Conservation (phyloP, 768 basidiomycete species). For the button mushroom (Agaricus bisporus) region DNA sequence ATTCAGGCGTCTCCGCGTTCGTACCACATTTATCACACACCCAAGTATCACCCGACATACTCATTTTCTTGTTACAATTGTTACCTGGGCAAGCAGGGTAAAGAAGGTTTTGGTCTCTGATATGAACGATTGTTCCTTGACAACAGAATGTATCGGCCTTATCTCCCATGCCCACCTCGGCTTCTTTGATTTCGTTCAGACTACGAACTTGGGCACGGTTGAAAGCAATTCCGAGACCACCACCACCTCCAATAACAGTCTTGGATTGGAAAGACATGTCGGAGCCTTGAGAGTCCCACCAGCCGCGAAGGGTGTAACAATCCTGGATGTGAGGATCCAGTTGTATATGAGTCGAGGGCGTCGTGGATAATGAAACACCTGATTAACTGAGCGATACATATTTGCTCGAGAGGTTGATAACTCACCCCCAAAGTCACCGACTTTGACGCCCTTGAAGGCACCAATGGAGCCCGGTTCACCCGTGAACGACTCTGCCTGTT, state of each 20-base stretch:
- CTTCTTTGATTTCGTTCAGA: slow-evolving; percentile 66
- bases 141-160: slow-evolving; percentile 75
- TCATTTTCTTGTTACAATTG: slow-evolving; percentile 88
- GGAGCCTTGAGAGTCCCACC: slow-evolving; percentile 77
- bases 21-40: slow-evolving; percentile 90
- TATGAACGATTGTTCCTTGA: slow-evolving; percentile 81
- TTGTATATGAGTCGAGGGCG: slow-evolving; percentile 74
- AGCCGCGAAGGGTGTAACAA: slow-evolving; percentile 80
- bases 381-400: slow-evolving; percentile 9
- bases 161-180: slow-evolving; percentile 69
- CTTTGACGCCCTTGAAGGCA: slow-evolving; percentile 91
- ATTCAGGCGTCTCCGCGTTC: slow-evolving; percentile 61
- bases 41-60: slow-evolving; percentile 66
- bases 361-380: slow-evolving; percentile 85
- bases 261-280: slow-evolving; percentile 67
- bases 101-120: slow-evolving; percentile 73
- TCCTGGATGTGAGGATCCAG: slow-evolving; percentile 90
- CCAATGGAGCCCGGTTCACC: slow-evolving; percentile 60
- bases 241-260: slow-evolving; percentile 28
- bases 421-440: slow-evolving; percentile 59
- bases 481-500: slow-evolving; percentile 81
- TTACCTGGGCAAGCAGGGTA: slow-evolving; percentile 86
- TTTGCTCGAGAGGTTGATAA: neutral
- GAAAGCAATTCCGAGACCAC: slow-evolving; percentile 29
- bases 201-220: slow-evolving; percentile 70